Evolutionary conservation across 2,329 filamentous ascomycete genomes (phyloP), one percentile per base, ranked within the genome.

Genomic region (Cadophora malorum): DNA sequence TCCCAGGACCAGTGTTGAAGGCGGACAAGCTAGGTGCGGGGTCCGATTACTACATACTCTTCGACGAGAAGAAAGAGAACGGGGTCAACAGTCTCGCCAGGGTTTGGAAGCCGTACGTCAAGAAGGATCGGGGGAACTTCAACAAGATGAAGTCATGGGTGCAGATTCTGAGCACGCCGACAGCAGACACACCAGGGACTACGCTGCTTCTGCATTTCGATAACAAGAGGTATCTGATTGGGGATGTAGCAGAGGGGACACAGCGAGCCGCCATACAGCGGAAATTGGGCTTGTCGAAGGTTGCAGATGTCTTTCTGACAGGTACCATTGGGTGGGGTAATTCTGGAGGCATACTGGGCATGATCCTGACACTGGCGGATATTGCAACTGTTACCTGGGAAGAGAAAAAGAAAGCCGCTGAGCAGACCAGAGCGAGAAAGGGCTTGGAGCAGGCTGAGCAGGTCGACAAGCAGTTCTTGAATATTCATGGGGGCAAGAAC

Each of bases 131-230:
- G 21, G 38, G 64, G 8, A 61, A 41, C 12, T 59, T 45, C 28
- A 66, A 50, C 47, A 78, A 71, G 41, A 97, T 97, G 94, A 85
- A 89, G 74, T 90, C 86, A 77, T 88, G 83, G 74, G 83, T 94
- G 66, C 90, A 96, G 78, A 81, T 98, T 74, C 79, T 95, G 70
- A 91, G 90, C 21, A 91, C 91, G 68, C 95, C 95, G 16, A 96
- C 95, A 72, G 91, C 90, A 68, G 96, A 99, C 80, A 97, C 94
- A 23, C 87, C 90, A 0, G 95, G 95, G 64, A 92, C 93, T 1
- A 86, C 88, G 61, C 79, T 98, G 38, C 78, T 93, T 47, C 83
- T 99, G 7, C 90, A 95, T 77, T 94, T 94, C 76, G 92, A 95
- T 74, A 87, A 89, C 75, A 90, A 91, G 74, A 87, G 92, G 67